Percentiles rank a stretch among this genome's conserved stretches.
These are phyloP conservation scores for Sporothrix variecibatus DNA, from an alignment of 2,329 filamentous ascomycete genomes.

Conservation along the genomic window DNA sequence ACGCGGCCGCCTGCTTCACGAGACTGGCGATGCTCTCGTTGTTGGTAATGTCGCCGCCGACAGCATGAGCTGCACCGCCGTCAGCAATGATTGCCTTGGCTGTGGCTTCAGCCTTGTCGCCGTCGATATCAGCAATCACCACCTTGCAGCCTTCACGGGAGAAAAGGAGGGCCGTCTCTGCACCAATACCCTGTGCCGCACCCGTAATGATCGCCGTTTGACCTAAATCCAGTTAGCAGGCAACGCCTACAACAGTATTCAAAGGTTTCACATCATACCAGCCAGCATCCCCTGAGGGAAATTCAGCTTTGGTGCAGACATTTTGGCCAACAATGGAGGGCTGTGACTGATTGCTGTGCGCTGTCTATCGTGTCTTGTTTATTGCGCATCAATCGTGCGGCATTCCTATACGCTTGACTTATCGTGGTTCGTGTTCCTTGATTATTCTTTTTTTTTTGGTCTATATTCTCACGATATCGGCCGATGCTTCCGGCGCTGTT, in stretches of 20 bases:
- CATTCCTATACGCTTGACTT: background rate
- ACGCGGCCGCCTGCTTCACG: slow-evolving; percentile 72
- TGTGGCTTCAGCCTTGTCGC: slow-evolving; percentile 67
- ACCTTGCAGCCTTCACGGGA: slow-evolving; percentile 87
- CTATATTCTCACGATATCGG: too few species aligned
- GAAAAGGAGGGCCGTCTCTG: slow-evolving; percentile 78
- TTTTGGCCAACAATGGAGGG: background rate
- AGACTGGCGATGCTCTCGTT: slow-evolving; percentile 68
- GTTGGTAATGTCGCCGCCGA: slow-evolving; percentile 76
- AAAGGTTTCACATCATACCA: background rate
- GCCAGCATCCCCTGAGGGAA: background rate
- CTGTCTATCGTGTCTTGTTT: background rate
- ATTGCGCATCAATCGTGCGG: background rate
- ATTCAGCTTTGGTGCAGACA: background rate
- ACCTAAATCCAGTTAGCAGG: background rate
- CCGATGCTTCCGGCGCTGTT: too few species aligned
- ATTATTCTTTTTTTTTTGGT: too few species aligned
- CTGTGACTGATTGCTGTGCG: background rate
- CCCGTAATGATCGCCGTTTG: slow-evolving; percentile 89
- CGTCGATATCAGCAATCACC: slow-evolving; percentile 80
- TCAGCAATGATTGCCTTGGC: slow-evolving; percentile 67
- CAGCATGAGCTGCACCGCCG: slow-evolving; percentile 70
- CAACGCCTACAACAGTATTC: background rate
- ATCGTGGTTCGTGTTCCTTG: background rate
- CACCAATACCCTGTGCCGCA: slow-evolving; percentile 83